phyloP scores from a whole-genome alignment of 2,329 filamentous ascomycete species.

The Fusarium protoensiforme region DNA sequence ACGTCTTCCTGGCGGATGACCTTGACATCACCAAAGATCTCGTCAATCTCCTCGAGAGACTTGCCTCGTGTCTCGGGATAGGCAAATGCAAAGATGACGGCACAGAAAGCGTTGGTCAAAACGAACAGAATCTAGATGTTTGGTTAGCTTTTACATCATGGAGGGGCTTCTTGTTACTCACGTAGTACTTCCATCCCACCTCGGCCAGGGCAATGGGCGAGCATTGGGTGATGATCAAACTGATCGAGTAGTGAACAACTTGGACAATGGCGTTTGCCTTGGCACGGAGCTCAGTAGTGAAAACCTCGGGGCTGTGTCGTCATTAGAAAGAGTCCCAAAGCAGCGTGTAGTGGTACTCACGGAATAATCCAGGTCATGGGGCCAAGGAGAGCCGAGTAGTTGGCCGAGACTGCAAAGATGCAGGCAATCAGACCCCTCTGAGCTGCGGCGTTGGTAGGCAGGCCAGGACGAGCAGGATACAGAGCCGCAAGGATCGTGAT shows the following conservation, averaged over 20 bases:
- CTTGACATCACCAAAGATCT: conserved; percentile 53
- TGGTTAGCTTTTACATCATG: accelerated
- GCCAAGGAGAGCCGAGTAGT: conserved; percentile 52
- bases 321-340: accelerated
- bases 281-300: conserved; percentile 53
- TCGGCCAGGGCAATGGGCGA: conserved; percentile 52
- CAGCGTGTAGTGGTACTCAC: conserved; percentile 35
- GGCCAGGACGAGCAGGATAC: conserved; percentile 49
- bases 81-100: conserved; percentile 48
- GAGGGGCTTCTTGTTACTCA: conserved; percentile 8
- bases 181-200: conserved; percentile 56
- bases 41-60: conserved; percentile 54
- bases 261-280: conserved; percentile 56
- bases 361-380: conserved; percentile 58
- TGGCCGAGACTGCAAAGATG: conserved; percentile 48
- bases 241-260: conserved; percentile 55
- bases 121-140: conserved; percentile 50
- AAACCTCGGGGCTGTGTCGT: conserved; percentile 50
- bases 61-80: conserved; percentile 55
- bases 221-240: conserved; percentile 53
- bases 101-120: conserved; percentile 51
- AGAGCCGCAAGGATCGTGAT: conserved; percentile 53
- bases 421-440: conserved; percentile 53
- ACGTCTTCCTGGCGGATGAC: conserved; percentile 38
- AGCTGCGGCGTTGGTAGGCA: conserved; percentile 51